Evolutionary conservation across 352 stramenopile genomes (phyloP), one percentile per base, ranked within the genome.

Genomic region (Phytopythium delawarense): DNA sequence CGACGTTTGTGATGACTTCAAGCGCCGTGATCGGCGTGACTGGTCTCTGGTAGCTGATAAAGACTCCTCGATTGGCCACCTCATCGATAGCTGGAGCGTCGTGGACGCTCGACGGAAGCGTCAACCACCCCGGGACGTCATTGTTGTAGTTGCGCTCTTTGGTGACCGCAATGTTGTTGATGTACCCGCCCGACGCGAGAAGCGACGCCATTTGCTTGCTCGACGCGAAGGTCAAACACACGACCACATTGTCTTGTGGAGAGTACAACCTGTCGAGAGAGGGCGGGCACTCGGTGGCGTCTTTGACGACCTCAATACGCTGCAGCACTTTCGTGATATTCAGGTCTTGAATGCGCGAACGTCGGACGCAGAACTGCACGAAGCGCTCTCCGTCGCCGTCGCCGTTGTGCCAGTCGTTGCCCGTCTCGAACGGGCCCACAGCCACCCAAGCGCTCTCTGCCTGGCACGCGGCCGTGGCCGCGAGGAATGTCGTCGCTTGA

Each of bases 141-240:
- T 52, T 52, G 46, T 52, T 52, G 46, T 52, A 52, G 46, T 52
- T 52, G 46, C 46, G 46, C 23, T 52, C 46, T 25, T 52, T 52
- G 23, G 46, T 35, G 46, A 52, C 46, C 13, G 23, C 46, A 23
- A 52, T n/a, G 46, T 52, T 35, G 46, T 7, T 52, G 46, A 52
- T 34, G 23, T 52, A 52, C 12, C 5, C 23, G 15, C 46, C 46
- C 12, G 46, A 52, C 21, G 46, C 46, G 46, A 52, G 46, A 5
- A 52, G 46, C 4, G 46, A 34, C 12, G 11, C 11, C 46, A 52
- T 7, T 5, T n/a, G 21, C 3, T 32, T 15, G 13, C 23, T 52
- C 23, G 46, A 52, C 46, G 46, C 23, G 12, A 21, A 52, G 23
- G 12, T 25, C 21, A 21, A 23, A 25, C 46, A 52, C 13, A 52